Evolutionary conservation across 768 basidiomycete species (phyloP), one percentile per base, ranked within the genome.

Genomic region (Rhodotorula graminis): DNA sequence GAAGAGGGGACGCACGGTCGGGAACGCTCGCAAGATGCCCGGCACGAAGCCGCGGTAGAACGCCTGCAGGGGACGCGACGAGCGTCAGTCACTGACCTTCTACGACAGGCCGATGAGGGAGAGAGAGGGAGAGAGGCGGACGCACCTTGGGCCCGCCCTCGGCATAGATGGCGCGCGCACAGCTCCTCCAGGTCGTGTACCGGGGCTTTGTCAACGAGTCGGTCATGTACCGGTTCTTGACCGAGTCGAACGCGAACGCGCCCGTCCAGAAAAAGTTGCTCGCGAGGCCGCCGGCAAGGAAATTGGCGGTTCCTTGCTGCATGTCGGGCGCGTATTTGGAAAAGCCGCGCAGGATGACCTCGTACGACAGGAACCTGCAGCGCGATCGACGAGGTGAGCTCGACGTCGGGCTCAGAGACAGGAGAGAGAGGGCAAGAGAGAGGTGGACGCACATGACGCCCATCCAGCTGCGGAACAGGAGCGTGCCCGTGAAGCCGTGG

Each of bases 381-480:
- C 37, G 3, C 50, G 50, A 10, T 27, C 19, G n/a, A 16, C 1
- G 23, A 19, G 42, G 23, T 6, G 40, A 8, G 33, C 56, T 29
- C 42, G 61, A 88, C 33, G 82, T 80, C 50, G 88, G 84, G 86
- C 89, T 89, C 71, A 88, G 82, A 18, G 83, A 84, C 86, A 88
- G 29, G 46, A 37, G 68, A 64, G 37, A 7, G 23, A 46, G 3
- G 64, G 21, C 50, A 61, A 46, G 40, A 29, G 66, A 29, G 29
- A n/a, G 37, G 37, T 5, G 6, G 33, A 78, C 81, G 74, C 37
- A 82, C 81, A 77, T 67, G 25, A 61, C 67, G 15, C 68, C 68
- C 65, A 91, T 91, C 81, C 88, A 89, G 69, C 86, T 85, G 61
- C 91, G 82, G 80, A 89, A 90, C 11, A 87, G 84, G 42, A 91